These are phyloP conservation scores for Wickerhamiella dianesei DNA, from an alignment of 805 yeast genomes.

Conservation along the genomic window DNA sequence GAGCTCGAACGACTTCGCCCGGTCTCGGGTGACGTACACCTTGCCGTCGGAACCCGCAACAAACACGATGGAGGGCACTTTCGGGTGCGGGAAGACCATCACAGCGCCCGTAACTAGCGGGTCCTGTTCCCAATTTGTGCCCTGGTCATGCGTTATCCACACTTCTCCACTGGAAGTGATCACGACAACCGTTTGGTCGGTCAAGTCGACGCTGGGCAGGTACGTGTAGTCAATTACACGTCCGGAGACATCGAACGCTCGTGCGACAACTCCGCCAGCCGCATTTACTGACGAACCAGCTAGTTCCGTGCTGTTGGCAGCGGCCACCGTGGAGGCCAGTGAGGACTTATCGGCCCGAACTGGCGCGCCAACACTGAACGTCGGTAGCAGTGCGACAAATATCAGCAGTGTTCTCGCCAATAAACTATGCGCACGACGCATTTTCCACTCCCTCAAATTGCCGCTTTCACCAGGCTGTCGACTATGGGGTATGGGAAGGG, in stretches of 20 bases:
- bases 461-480: no score
- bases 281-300: no score
- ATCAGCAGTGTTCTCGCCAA: background rate
- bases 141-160: slow-evolving; percentile 62
- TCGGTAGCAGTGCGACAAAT: background rate
- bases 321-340: no score
- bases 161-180: slow-evolving; percentile 39
- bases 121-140: slow-evolving; percentile 30
- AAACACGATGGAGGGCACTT: slow-evolving; percentile 42
- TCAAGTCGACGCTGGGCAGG: slow-evolving; percentile 36
- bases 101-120: slow-evolving; percentile 9
- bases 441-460: no score
- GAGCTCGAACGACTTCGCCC: slow-evolving; percentile 45
- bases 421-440: no score
- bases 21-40: slow-evolving; percentile 49
- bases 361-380: background rate
- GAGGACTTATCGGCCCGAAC: no score
- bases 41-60: slow-evolving; percentile 36
- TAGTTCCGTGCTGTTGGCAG: no score
- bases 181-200: slow-evolving; percentile 54
- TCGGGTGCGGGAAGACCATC: slow-evolving; percentile 50
- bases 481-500: no score
- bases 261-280: background rate
- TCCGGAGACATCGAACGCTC: background rate
- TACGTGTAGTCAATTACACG: slow-evolving; percentile 37